These are phyloP conservation scores for Xylaria sp. DNA, from an alignment of 2,329 filamentous ascomycete species.

Conservation along the genomic window DNA sequence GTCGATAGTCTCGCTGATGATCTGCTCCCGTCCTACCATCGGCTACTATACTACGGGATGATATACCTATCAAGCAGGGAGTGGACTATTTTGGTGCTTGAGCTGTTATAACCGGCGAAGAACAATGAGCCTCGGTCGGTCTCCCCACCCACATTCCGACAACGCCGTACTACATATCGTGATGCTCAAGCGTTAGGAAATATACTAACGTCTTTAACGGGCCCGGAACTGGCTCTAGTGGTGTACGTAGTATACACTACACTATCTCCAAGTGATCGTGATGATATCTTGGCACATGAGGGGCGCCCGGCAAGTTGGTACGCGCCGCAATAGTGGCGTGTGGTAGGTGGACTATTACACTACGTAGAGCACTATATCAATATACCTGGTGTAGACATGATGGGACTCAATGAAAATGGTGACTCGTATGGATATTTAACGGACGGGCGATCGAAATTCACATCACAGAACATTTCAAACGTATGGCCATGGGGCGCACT, in stretches of 20 bases:
- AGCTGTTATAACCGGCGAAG: slow-evolving; percentile 12
- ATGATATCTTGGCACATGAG: slow-evolving; percentile 17
- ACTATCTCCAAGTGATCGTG: slow-evolving; percentile 15
- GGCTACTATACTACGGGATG: slow-evolving; percentile 1
- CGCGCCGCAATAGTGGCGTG: slow-evolving; percentile 24
- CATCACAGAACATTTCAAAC: neutral
- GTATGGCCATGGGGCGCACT: neutral
- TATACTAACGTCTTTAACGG: neutral
- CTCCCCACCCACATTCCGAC: neutral
- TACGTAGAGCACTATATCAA: too few relatives aligned
- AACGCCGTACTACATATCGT: neutral
- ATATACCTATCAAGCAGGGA: neutral
- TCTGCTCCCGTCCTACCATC: neutral
- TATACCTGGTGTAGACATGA: neutral
- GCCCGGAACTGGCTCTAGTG: neutral
- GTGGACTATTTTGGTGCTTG: neutral
- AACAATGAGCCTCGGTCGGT: neutral
- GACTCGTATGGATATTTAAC: neutral
- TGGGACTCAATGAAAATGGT: slow-evolving; percentile 4
- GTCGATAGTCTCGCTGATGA: neutral
- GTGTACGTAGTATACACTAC: neutral
- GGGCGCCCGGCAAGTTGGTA: slow-evolving; percentile 2
- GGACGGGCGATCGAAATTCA: neutral
- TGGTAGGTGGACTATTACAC: neutral
- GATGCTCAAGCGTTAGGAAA: neutral